Evolutionary conservation across 345 rosid genomes (phyloP).

Genomic region (Carallia brachiata): DNA sequence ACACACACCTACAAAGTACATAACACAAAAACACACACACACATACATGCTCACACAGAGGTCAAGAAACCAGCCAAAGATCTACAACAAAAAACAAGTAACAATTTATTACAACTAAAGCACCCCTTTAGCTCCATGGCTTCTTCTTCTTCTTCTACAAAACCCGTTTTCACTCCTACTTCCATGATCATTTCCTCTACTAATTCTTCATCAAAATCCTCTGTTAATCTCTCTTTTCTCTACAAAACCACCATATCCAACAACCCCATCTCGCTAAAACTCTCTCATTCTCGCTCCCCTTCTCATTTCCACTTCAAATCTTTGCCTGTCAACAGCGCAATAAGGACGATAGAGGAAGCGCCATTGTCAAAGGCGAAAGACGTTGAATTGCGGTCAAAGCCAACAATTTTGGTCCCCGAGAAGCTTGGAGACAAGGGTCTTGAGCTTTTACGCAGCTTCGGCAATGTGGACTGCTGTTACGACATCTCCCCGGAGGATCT

Average conservation of each 20-base stretch:
- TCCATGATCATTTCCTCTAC: conserved; percentile 5
- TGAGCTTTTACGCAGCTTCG: conserved; percentile 44
- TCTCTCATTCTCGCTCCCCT: neutral
- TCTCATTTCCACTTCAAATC: neutral
- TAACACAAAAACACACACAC: too few relatives aligned
- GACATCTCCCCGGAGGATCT: conserved; percentile 58
- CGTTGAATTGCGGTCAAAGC: conserved; percentile 7
- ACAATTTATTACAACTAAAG: neutral
- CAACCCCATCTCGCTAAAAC: conserved; percentile 26
- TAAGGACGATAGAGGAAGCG: conserved; percentile 15
- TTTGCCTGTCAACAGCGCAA: conserved; percentile 10
- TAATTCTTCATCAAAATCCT: conserved; percentile 18
- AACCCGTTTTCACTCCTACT: neutral
- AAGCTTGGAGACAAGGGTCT: conserved; percentile 85
- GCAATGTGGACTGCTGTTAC: conserved; percentile 64
- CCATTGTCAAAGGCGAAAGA: neutral
- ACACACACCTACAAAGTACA: neutral
- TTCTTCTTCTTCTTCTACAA: conserved; percentile 12
- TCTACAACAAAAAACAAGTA: neutral
- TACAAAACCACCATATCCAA: conserved; percentile 16
- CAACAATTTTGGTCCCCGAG: conserved; percentile 69
- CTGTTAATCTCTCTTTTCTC: conserved; percentile 24
- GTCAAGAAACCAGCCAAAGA: neutral
- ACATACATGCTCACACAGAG: neutral
- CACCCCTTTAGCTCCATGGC: neutral